Evolutionary conservation across 768 basidiomycete genomes (phyloP).

Genomic region (Cystoderma amianthinum): DNA sequence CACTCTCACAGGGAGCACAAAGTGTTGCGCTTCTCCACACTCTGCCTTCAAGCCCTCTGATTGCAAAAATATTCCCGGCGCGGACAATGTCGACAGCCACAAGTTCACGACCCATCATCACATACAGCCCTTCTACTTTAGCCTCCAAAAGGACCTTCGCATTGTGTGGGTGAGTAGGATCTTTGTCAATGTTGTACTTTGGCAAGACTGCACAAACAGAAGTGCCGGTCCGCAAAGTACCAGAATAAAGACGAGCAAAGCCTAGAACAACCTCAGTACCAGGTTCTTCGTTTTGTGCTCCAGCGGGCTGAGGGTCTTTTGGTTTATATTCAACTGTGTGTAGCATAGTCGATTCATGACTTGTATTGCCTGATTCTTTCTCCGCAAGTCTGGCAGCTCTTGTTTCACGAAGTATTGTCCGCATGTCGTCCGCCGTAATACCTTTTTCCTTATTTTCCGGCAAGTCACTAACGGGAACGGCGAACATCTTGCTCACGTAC

Average conservation of each 20-base stretch:
- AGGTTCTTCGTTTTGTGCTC: slow-evolving; percentile 14
- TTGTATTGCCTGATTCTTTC: slow-evolving; percentile 5
- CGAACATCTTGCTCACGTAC: slow-evolving; percentile 99
- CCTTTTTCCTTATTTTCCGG: slow-evolving; percentile 80
- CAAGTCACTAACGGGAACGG: slow-evolving; percentile 70
- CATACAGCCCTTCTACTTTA: slow-evolving; percentile 74
- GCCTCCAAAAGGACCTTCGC: slow-evolving; percentile 50
- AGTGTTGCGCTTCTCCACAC: slow-evolving; percentile 90
- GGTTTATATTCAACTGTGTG: slow-evolving; percentile 10
- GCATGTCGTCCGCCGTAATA: slow-evolving; percentile 80
- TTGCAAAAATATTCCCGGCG: slow-evolving; percentile 93
- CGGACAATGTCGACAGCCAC: slow-evolving; percentile 73
- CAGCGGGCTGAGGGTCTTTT: slow-evolving; percentile 5
- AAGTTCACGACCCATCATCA: slow-evolving; percentile 98
- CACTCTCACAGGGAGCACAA: slow-evolving; percentile 54
- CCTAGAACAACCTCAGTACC: slow-evolving; percentile 74
- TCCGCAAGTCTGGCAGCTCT: slow-evolving; percentile 28
- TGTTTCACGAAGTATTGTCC: slow-evolving; percentile 51
- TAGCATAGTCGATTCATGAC: slow-evolving; percentile 8
- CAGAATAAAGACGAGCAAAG: slow-evolving; percentile 92
- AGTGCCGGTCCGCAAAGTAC: slow-evolving; percentile 62
- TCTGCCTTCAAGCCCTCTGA: slow-evolving; percentile 82
- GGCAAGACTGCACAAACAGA: slow-evolving; percentile 74
- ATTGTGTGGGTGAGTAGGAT: slow-evolving; percentile 64
- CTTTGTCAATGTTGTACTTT: slow-evolving; percentile 67